A percentile compares a stretch with the other conserved stretches of the same genome.
Conservation (phyloP, 495 filamentous ascomycete genomes). For the Pyronema domesticum region DNA sequence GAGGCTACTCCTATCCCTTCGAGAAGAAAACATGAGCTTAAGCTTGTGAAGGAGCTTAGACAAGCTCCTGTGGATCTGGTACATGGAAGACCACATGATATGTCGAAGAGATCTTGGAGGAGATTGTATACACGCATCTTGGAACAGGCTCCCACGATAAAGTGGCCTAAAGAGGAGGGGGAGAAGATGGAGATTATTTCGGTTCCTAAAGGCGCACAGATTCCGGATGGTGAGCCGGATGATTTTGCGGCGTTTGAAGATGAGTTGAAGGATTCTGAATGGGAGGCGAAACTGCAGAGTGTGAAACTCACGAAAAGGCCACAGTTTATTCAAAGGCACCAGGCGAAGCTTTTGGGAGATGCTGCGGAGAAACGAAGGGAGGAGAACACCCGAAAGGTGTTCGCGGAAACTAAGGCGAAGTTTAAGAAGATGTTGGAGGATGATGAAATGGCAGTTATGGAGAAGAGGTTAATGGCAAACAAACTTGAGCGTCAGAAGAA, state of each 20-base stretch:
- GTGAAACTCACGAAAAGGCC: no score
- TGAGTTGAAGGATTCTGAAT: no score
- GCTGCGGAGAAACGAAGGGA: no score
- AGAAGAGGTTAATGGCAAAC: no score
- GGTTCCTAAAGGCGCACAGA: neutral
- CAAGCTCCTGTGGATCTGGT: neutral
- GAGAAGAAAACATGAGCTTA: constrained; percentile 18
- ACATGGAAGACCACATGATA: constrained; percentile 8
- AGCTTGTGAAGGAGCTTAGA: neutral
- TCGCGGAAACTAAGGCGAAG: no score
- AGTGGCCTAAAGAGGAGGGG: neutral
- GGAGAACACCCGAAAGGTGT: no score
- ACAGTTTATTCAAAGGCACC: no score
- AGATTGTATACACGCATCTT: constrained; percentile 17
- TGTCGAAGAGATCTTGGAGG: constrained; percentile 16
- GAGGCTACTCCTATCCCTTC: constrained; percentile 30
- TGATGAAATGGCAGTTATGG: no score
- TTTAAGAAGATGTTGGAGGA: no score
- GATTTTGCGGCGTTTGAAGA: neutral
- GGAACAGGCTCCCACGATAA: constrained; percentile 1
- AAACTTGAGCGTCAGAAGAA: no score
- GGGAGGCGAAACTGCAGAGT: no score
- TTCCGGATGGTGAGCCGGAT: neutral
- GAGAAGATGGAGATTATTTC: neutral
- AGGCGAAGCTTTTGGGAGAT: no score